Evolutionary conservation across 2,329 filamentous ascomycete genomes (phyloP).

Genomic region (Colletotrichum sp.): DNA sequence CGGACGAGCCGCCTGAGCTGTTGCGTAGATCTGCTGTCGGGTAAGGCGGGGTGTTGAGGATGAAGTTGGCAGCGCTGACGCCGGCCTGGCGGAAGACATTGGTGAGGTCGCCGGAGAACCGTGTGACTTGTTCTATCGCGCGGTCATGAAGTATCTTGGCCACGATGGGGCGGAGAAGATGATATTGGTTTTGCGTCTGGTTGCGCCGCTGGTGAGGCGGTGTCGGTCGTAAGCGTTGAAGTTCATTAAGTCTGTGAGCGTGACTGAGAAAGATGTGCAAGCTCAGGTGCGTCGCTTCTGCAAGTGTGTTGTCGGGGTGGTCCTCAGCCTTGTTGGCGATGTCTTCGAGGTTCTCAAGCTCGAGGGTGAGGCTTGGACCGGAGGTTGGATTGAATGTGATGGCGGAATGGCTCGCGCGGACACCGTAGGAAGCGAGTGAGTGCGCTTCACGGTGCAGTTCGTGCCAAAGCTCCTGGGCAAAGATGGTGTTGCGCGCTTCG

Average conservation of each 20-base stretch:
- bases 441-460: conserved; percentile 86
- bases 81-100: conserved; percentile 51
- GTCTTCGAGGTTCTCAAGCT: conserved; percentile 52
- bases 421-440: conserved; percentile 71
- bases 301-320: conserved; percentile 54
- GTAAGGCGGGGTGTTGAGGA: conserved; percentile 42
- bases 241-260: conserved; percentile 78
- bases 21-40: conserved; percentile 31
- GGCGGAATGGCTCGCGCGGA: conserved; percentile 65
- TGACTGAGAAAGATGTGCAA: conserved; percentile 80
- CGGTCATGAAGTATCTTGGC: conserved; percentile 51
- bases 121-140: conserved; percentile 42
- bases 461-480: conserved; percentile 87
- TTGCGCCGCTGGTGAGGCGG: conserved; percentile 43
- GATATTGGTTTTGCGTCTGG: conserved; percentile 51
- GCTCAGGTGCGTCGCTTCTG: conserved; percentile 69
- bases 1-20: conserved; percentile 31
- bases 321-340: conserved; percentile 29
- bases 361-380: conserved; percentile 66
- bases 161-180: conserved; percentile 58
- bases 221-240: conserved; percentile 67
- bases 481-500: conserved; percentile 79
- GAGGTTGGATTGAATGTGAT: conserved; percentile 62
- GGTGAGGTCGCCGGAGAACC: conserved; percentile 49
- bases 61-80: conserved; percentile 45